Evolutionary conservation across 2,329 filamentous ascomycete genomes (phyloP), one percentile per base, ranked within the genome.

Genomic region (Claviceps quebecensis): DNA sequence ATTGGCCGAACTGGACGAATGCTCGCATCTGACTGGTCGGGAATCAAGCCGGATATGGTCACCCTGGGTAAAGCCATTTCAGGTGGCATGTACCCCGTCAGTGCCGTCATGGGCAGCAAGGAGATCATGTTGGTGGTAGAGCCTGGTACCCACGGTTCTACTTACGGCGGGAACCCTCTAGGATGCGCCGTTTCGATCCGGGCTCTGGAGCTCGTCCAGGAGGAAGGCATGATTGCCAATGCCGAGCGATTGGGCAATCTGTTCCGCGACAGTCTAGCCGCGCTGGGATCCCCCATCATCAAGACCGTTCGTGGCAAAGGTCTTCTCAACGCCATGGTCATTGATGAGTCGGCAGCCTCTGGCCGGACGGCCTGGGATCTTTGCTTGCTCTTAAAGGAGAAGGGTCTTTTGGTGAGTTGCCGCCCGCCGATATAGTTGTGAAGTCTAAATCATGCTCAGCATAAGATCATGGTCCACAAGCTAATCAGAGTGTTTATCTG

Each of bases 11-110:
- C 93, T 17, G 93, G 93, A 50, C 87, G 86, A 63, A 86, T 98
- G 73, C 81, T 98, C 51, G 95, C 89, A 76, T 85, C 87, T 63
- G 82, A 98, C 70, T 97, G 93, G 90, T 84, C 87, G 52, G 86
- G 84, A 59, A 89, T 98, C 74, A 94, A 91, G 74, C 93, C 91
- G 40, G 93, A 98, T 66, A 78, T 98, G 63, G 85, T 98, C 23
- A 84, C 95, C 47, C 81, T 98, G 37, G 93, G 93, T 64, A 98
- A 98, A 74, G 93, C 93, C 59, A 95, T 98, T 66, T 95, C 89
- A 37, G 93, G 93, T 56, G 93, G 93, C 68, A 93, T 97, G 85
- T 98, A 98, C 71, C 93, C 93, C n/a, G 93, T 98, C 53, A 95
- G 89, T 55, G 89, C 84, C 61, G 90, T 98, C 47, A 76, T 98